Evolutionary conservation across 805 yeast genomes (phyloP).

Genomic region (Zygotorulaspora sp.): DNA sequence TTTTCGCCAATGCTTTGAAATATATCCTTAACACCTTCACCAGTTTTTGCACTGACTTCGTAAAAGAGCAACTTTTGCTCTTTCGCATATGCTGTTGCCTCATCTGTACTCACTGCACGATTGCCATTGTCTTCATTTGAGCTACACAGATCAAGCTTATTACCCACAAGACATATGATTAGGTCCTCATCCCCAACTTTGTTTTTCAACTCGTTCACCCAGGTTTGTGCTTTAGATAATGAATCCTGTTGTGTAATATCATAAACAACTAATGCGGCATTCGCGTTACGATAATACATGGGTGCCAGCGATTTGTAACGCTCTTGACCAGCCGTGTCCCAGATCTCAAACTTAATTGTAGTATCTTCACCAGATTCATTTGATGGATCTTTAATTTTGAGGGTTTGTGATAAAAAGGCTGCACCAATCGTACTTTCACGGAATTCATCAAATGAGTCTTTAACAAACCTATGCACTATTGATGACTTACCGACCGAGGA

Average conservation of each 20-base stretch:
- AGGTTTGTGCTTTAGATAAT: conserved; percentile 71
- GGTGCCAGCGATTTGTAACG: conserved; percentile 79
- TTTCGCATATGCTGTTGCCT: conserved; percentile 51
- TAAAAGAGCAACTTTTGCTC: conserved; percentile 48
- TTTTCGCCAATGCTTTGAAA: conserved; percentile 49
- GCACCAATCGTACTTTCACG: conserved; percentile 98
- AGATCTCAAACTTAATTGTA: conserved; percentile 55
- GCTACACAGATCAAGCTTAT: conserved; percentile 61
- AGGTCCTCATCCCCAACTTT: conserved; percentile 70
- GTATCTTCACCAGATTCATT: conserved; percentile 21
- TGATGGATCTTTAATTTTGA: conserved; percentile 34
- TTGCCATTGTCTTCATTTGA: conserved; percentile 49
- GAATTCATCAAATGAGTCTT: conserved; percentile 66
- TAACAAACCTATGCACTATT: conserved; percentile 74
- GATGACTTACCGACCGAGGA: conserved; percentile 83
- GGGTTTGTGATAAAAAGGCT: conserved; percentile 84
- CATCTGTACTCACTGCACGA: conserved; percentile 42
- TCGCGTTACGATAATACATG: conserved; percentile 75
- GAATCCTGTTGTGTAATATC: conserved; percentile 72
- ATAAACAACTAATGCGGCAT: conserved; percentile 82
- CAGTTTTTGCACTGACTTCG: conserved; percentile 59
- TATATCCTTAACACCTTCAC: conserved; percentile 44
- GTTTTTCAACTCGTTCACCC: conserved; percentile 88
- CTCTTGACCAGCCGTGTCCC: conserved; percentile 98
- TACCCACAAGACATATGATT: conserved; percentile 83